Conservation (phyloP, 2,329 filamentous ascomycete genomes). For the Trichoderma sp. region DNA sequence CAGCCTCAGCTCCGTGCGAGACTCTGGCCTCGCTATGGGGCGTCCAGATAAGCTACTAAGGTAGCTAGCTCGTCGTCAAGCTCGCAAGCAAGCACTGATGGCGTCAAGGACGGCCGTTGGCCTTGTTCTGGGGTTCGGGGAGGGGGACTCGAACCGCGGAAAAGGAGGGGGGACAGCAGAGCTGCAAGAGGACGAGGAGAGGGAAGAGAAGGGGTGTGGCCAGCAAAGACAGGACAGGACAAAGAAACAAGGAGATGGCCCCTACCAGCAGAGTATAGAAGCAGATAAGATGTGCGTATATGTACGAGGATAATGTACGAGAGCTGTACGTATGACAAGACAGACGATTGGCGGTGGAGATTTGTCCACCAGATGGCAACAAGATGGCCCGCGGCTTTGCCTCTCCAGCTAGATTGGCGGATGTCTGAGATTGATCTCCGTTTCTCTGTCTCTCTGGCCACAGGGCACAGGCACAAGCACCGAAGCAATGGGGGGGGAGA, state of each 20-base stretch:
- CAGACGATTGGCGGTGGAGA: background rate
- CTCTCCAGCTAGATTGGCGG: background rate
- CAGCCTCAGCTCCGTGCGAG: background rate
- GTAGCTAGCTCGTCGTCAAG: background rate
- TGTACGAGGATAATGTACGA: no score
- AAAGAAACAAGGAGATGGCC: background rate
- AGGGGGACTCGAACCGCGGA: background rate
- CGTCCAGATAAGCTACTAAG: background rate
- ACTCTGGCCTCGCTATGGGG: background rate
- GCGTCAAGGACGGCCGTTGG: background rate
- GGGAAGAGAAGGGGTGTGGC: background rate
- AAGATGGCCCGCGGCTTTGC: background rate
- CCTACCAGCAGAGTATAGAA: no score
- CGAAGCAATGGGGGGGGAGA: background rate
- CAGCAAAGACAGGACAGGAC: background rate
- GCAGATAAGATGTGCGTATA: background rate
- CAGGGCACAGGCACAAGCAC: background rate
- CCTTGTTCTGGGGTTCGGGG: background rate
- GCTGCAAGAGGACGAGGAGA: background rate
- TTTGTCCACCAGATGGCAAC: background rate
- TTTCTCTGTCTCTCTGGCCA: background rate
- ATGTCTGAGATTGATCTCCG: background rate
- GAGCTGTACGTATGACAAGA: background rate
- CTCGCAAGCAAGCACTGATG: background rate
- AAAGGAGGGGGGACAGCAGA: background rate